Evolutionary conservation across 2,329 filamentous ascomycete species (phyloP).

Genomic region (Fusarium luffae): DNA sequence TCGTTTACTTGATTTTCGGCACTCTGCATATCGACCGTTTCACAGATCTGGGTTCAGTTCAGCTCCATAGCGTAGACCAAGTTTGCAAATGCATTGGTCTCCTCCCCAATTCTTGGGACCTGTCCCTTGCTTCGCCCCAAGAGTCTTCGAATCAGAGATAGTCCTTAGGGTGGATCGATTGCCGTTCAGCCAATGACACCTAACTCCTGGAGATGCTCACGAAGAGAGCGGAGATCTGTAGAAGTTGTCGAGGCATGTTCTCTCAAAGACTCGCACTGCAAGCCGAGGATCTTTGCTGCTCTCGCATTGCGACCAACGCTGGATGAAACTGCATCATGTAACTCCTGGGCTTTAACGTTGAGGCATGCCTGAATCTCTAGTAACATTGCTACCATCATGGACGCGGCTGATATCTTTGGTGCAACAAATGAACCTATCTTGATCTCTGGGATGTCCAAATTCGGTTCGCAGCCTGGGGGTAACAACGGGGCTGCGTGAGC

Average conservation of each 20-base stretch:
- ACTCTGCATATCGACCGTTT: background rate
- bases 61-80: slow-evolving; percentile 52
- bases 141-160: background rate
- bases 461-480: slow-evolving; percentile 45
- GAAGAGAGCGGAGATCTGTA: slow-evolving; percentile 19
- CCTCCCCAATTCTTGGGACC: background rate
- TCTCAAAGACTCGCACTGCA: slow-evolving; percentile 46
- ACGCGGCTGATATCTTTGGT: slow-evolving; percentile 47
- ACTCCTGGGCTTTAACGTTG: slow-evolving; percentile 23
- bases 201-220: slow-evolving; percentile 19
- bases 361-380: slow-evolving; percentile 48
- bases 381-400: slow-evolving; percentile 50
- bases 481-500: slow-evolving; percentile 44
- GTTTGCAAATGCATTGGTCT: background rate
- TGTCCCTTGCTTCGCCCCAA: background rate
- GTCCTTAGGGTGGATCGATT: background rate
- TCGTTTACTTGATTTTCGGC: background rate
- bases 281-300: slow-evolving; percentile 36
- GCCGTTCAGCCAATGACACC: slow-evolving; percentile 20
- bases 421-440: slow-evolving; percentile 55
- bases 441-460: slow-evolving; percentile 54
- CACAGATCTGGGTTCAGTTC: slow-evolving; percentile 30
- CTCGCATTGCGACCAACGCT: slow-evolving; percentile 15
- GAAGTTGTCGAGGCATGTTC: slow-evolving; percentile 38
- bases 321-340: slow-evolving; percentile 19